Conservation (phyloP, 306 rosid genomes). For the Fragaria ananassa region DNA sequence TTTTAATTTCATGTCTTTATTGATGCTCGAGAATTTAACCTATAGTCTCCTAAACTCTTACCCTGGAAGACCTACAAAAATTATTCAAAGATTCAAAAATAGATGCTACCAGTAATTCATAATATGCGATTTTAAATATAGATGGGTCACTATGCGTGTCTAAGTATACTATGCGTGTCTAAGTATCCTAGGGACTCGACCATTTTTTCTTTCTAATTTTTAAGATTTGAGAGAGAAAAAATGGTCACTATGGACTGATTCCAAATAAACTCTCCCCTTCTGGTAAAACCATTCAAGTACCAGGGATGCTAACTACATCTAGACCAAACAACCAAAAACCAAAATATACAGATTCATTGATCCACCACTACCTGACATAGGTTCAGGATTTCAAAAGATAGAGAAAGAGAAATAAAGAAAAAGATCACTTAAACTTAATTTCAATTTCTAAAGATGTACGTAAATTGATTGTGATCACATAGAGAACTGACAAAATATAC, state of each 20-base stretch:
- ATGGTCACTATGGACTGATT: background rate
- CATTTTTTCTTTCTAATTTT: no score
- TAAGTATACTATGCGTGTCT: no score
- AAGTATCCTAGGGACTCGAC: no score
- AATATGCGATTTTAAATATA: no score
- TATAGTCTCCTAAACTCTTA: background rate
- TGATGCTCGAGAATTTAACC: background rate
- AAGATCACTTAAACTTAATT: background rate
- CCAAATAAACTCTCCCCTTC: background rate
- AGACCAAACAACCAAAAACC: background rate
- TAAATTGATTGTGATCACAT: background rate
- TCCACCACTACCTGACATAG: background rate
- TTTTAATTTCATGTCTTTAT: background rate
- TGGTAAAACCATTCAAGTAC: no score
- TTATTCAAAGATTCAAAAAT: background rate
- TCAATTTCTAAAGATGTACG: background rate
- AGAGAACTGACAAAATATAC: slow-evolving; percentile 12
- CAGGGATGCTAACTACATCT: background rate
- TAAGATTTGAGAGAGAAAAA: background rate
- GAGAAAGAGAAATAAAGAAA: background rate
- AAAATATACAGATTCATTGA: background rate
- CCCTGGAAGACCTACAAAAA: background rate
- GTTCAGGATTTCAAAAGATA: background rate
- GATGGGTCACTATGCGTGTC: no score
- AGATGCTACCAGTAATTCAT: background rate